Conservation (phyloP, 306 rosid genomes). For the Malus sieversii region DNA sequence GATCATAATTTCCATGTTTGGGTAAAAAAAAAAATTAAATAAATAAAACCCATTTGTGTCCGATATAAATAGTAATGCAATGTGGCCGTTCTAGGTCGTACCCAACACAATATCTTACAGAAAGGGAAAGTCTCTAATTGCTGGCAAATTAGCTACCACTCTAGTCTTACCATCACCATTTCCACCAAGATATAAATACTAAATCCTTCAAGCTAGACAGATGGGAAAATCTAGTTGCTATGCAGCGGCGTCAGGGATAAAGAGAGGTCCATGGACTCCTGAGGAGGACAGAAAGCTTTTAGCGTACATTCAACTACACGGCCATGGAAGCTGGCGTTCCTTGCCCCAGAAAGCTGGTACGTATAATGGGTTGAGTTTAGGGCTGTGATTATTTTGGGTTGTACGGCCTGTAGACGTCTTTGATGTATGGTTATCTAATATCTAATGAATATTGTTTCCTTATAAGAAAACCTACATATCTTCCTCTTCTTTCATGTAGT, state of each 20-base stretch:
- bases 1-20: background rate
- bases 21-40: background rate
- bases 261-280: constrained; percentile 23
- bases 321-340: constrained; percentile 18
- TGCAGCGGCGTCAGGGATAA: background rate
- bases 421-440: too few relatives aligned
- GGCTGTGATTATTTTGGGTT: background rate
- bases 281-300: constrained; percentile 23
- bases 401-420: background rate
- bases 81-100: background rate
- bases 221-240: background rate
- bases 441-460: too few relatives aligned
- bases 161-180: background rate
- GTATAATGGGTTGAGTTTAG: background rate
- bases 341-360: constrained; percentile 24
- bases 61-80: background rate
- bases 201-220: background rate
- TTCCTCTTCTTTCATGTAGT: background rate
- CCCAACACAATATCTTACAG: background rate
- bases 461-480: too few relatives aligned
- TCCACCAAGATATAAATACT: background rate
- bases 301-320: constrained; percentile 8
- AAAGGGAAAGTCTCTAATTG: background rate
- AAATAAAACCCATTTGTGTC: background rate
- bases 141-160: background rate